Percentiles rank a stretch among this genome's conserved stretches.
Evolutionary conservation across 768 basidiomycete species (phyloP).

Genomic region (Kwoniella newhampshirensis): DNA sequence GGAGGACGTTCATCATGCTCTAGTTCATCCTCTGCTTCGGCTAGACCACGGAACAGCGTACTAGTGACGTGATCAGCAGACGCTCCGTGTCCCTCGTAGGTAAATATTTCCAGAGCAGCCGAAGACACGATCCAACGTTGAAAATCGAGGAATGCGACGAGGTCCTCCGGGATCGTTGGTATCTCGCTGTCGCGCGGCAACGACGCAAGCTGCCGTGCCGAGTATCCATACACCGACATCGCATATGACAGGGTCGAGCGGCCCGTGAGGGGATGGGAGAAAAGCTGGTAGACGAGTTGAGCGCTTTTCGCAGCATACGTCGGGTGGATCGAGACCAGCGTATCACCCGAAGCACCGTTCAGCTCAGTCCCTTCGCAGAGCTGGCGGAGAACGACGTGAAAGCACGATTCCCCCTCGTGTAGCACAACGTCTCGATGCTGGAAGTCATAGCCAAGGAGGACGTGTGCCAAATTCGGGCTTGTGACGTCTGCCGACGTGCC

Average conservation of each 20-base stretch:
- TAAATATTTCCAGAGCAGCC: conserved; percentile 82
- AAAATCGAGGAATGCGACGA: conserved; percentile 75
- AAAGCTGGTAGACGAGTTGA: conserved; percentile 77
- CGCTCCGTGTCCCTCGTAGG: conserved; percentile 72
- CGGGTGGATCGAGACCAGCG: conserved; percentile 59
- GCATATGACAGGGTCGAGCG: conserved; percentile 80
- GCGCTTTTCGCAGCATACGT: conserved; percentile 82
- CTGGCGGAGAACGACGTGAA: conserved; percentile 77
- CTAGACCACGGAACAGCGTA: conserved; percentile 69
- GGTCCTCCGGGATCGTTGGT: conserved; percentile 54
- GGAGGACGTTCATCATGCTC: conserved; percentile 65
- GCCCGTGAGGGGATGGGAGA: conserved; percentile 79
- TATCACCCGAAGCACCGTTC: conserved; percentile 53
- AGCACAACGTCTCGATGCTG: conserved; percentile 60
- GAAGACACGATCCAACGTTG: conserved; percentile 83
- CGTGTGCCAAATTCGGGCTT: conserved; percentile 83
- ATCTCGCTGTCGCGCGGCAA: conserved; percentile 30
- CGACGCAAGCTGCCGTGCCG: conserved; percentile 72
- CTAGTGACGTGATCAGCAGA: conserved; percentile 68
- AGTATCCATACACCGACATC: conserved; percentile 83
- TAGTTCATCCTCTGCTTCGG: conserved; percentile 53
- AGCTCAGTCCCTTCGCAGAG: conserved; percentile 70
- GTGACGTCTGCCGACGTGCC: conserved; percentile 65
- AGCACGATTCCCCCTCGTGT: conserved; percentile 60
- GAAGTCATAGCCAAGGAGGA: conserved; percentile 71